Evolutionary conservation across 2,329 filamentous ascomycete genomes (phyloP), one percentile per base, ranked within the genome.

Genomic region (Fusarium veterinarium): DNA sequence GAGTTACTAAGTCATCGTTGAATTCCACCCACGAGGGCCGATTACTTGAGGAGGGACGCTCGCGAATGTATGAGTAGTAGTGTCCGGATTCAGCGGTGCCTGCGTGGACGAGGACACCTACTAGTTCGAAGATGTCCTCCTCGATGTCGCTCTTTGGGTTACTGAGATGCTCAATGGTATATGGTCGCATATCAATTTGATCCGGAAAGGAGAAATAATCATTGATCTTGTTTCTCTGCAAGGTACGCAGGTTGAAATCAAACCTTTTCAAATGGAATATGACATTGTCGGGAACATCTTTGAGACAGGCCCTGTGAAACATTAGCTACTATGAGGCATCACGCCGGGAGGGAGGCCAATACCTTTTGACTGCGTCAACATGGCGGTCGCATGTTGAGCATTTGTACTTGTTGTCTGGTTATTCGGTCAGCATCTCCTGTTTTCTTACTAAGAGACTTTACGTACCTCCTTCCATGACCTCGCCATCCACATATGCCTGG

Each of bases 231-330:
- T 89, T 94, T 75, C 95, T 88, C 82, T 92, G 89, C 80, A 97
- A 88, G 4, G 92, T 93, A 58, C 89, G 87, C 57, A 95, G 82
- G 74, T 95, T 94, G 80, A 94, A 96, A 67, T 95, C 92, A 77
- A 96, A 96, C 45, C 94, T 88, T 81, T 96, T 99, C 59, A 99
- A 84, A 79, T 98, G 96, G 79, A 98, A 97, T 65, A 98, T 98
- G 42, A 99, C 84, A 78, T 97, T 95, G 81, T 99, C 92, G 0
- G 96, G 95, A 11, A 98, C 90, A 69, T 97, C 92, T 79, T 98
- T 97, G 64, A 98, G 84, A 76, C 95, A 98, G 17, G 95, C 93
- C 76, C 94, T 93, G 63, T 31, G 41, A 40, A 25, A 33, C n/a
- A 46, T 63, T 52, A 67, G 60, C 49, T 41, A 14, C 16, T 31